phyloP scores from a whole-genome alignment of 2,329 filamentous ascomycete species.

The Helicocarpus griseus region DNA sequence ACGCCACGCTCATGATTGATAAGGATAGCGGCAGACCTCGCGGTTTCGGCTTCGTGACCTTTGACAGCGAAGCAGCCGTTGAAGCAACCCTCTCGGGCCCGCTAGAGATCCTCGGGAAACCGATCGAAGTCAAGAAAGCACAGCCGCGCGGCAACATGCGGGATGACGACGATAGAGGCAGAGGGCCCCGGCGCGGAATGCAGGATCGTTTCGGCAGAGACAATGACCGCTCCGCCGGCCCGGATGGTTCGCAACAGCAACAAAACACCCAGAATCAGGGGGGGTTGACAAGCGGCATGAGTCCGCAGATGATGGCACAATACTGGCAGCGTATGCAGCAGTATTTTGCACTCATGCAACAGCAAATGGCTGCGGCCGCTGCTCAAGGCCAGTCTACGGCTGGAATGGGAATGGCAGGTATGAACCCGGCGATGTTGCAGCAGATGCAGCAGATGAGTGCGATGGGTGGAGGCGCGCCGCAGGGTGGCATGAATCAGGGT shows the following conservation, averaged over 20 bases:
- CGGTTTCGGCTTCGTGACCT: conserved; percentile 96
- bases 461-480: conserved; percentile 43
- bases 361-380: conserved; percentile 59
- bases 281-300: conserved; percentile 56
- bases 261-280: conserved; percentile 35
- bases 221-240: conserved; percentile 26
- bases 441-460: conserved; percentile 61
- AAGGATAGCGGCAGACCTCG: conserved; percentile 96
- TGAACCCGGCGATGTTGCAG: conserved; percentile 69
- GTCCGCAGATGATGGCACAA: conserved; percentile 93
- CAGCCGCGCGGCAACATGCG: conserved; percentile 90
- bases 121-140: conserved; percentile 96
- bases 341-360: conserved; percentile 91
- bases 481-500: conserved; percentile 26
- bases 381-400: conserved; percentile 33
- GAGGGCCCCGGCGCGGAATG: conserved; percentile 38
- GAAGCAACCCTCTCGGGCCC: conserved; percentile 78
- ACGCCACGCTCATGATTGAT: conserved; percentile 99
- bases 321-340: conserved; percentile 99
- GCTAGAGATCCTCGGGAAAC: conserved; percentile 87
- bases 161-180: conserved; percentile 69
- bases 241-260: conserved; percentile 36
- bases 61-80: conserved; percentile 90
- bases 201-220: conserved; percentile 32
- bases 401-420: conserved; percentile 50